Base-by-base conservation (phyloP, 495 filamentous ascomycete genomes). In the Chaetomium tenue region DNA sequence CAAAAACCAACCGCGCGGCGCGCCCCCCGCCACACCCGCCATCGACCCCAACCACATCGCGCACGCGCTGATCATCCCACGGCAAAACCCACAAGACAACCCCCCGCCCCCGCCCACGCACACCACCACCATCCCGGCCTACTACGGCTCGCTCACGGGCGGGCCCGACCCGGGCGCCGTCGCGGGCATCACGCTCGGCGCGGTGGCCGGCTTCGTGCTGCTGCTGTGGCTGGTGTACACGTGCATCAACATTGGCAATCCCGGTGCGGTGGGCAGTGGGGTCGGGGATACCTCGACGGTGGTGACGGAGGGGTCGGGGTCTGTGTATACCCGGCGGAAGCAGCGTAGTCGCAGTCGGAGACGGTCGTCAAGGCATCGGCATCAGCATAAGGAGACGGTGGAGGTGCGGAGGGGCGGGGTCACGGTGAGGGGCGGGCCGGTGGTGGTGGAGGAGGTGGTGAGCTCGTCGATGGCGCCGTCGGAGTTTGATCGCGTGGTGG, bases 181-280 rank as follows among this genome's bases (percentile, higher is more conserved):
- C n/a, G 91, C 82, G 16, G 92, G 91, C 65, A 93, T 95, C 59
- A 86, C 91, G 26, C 84, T 97, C 39, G 92, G 92, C 67, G 83
- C 84, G 54, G 87, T 96, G n/a, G 84, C 79, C n/a, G 92, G 89
- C 60, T 92, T 96, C 78, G 70, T 93, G 18, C 79, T 97, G 3
- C 60, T 93, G 37, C 79, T 94, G 42, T 91, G 86, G 79, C 80
- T 94, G 0, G 73, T 95, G 69, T 93, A 89, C 76, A 83, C 83
- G 25, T 86, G 83, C 62, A 75, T 91, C 67, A 82, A 81, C 68
- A 74, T 83, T n/a, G 81, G 82, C 6, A 66, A 70, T 52, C 47
- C 69, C 11, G 30, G 22, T 48, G 30, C 58, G 47, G 33, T 2
- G 18, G 30, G 1, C 28, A n/a, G 12, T 3, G 22, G 12, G 44